Percentiles rank a stretch among this genome's conserved stretches.
These are phyloP conservation scores for Jacaranda mimosifolia DNA, from an alignment of 257 asterid species.

Conservation along the genomic window DNA sequence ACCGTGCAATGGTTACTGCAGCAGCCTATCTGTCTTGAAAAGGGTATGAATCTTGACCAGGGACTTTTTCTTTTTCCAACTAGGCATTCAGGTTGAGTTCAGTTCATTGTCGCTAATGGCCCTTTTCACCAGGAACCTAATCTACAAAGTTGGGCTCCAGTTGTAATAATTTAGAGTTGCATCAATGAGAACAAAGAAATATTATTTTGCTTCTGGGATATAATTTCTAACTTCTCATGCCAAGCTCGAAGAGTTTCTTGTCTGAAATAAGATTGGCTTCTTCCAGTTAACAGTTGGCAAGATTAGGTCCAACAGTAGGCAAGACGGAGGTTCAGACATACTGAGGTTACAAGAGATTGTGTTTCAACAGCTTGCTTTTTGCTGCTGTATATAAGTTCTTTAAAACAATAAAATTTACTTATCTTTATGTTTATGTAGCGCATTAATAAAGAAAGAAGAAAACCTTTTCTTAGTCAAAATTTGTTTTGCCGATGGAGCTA, in stretches of 20 bases:
- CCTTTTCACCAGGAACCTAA: slow-evolving; percentile 58
- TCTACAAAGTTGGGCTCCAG: slow-evolving; percentile 51
- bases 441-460: too few species aligned
- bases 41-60: too few species aligned
- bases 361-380: neutral
- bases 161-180: slow-evolving; percentile 50
- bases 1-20: too few species aligned
- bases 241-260: neutral
- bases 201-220: neutral
- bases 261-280: neutral
- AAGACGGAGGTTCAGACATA: neutral
- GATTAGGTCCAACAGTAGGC: neutral
- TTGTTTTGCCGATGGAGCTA: too few species aligned
- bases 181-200: slow-evolving; percentile 24
- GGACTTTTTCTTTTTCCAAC: too few species aligned
- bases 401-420: too few species aligned
- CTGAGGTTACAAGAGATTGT: neutral
- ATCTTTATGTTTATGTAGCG: too few species aligned
- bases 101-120: slow-evolving; percentile 52
- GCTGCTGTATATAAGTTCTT: too few species aligned
- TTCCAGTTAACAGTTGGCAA: neutral
- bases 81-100: slow-evolving; percentile 59
- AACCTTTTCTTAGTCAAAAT: too few species aligned
- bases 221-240: neutral
- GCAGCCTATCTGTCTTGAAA: too few species aligned